Evolutionary conservation across 73 alveolate species (phyloP).

Genomic region (Tetrahymena malaccensis): DNA sequence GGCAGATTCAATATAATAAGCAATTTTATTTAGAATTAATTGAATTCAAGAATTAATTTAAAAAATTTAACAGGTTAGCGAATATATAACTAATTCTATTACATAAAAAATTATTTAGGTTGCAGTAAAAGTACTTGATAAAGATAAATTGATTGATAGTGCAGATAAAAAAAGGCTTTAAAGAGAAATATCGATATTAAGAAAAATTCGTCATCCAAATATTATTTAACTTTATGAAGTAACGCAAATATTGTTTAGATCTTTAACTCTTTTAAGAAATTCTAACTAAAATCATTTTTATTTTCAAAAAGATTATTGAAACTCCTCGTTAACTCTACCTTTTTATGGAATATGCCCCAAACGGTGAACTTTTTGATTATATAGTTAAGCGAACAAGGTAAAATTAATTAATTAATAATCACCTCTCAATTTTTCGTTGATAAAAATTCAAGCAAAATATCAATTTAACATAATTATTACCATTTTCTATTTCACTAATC

Average conservation of each 20-base stretch:
- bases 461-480: too few species aligned
- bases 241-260: not conserved
- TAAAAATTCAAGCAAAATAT: not conserved
- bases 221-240: constrained; percentile 83
- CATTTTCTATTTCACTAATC: not conserved
- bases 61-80: not conserved
- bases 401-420: not conserved
- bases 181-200: constrained; percentile 83
- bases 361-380: constrained; percentile 57
- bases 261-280: not conserved
- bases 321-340: constrained; percentile 45
- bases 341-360: constrained; percentile 58
- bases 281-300: not conserved
- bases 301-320: constrained; percentile 32
- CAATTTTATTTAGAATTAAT: not conserved
- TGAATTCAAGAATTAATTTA: not conserved
- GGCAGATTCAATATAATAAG: not conserved
- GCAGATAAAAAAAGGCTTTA: constrained; percentile 71
- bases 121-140: constrained; percentile 82
- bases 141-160: constrained; percentile 58
- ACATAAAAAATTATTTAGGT: constrained; percentile 25
- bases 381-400: constrained; percentile 15
- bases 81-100: not conserved
- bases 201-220: constrained; percentile 79
- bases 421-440: constrained; percentile 9